Base-by-base conservation (phyloP, 2,329 filamentous ascomycete species). In the Colletotrichum lini region DNA sequence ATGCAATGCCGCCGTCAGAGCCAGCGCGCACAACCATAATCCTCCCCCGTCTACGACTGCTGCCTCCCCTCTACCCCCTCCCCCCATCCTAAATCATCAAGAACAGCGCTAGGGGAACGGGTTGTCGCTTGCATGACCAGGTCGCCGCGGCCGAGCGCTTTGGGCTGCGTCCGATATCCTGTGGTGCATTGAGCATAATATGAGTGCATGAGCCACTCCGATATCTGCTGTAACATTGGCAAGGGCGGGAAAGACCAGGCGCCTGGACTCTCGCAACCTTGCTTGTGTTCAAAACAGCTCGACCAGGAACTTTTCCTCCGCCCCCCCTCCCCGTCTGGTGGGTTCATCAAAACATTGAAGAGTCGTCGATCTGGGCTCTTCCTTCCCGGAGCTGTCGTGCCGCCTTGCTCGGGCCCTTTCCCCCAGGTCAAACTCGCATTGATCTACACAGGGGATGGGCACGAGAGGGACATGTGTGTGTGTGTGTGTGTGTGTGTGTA, bases 391-490 rank as follows among this genome's bases (percentile, higher is more conserved):
- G 12, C 60, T 63, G 35, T n/a, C 16, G 16, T 13, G 7, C 49
- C 38, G 21, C 35, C 47, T 35, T 15, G 49, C 60, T 63, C 38
- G 47, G 35, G 45, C 47, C 59, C 21, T 52, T 13, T 15, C 2
- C 30, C 38, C 61, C 26, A 2, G 23, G 15, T 18, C 35, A 18
- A 44, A n/a, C 52, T 52, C 42, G 49, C 67, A 70, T 70, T 67
- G 63, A 67, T 70, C 42, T 61, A 30, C 67, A 15, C 63, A 61
- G 61, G 26, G 5, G 21, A 26, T 50, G 47, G 35, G 30, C 30
- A 35, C 9, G 30, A 8, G 30, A 35, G 30, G 8, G 7, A 9
- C 9, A 9, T 35, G 8, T 9, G 8, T 35, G 30, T 35, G 30
- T 9, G 30, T 30, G 26, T 30, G 26, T 30, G 26, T 35, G 30